These are phyloP conservation scores for Laguncularia racemosa DNA, from an alignment of 345 rosid species.

Conservation along the genomic window DNA sequence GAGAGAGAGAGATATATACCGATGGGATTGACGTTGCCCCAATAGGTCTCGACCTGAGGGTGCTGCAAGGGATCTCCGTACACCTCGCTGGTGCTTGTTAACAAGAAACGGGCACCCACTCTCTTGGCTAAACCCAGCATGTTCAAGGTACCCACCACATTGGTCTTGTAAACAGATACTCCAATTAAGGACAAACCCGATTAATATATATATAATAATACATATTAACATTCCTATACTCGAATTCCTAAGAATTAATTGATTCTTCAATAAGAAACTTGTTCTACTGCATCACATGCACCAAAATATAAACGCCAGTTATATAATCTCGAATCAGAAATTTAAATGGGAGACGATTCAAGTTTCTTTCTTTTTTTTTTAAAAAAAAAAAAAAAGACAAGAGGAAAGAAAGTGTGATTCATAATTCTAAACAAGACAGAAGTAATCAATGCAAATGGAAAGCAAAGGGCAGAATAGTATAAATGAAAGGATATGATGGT, in stretches of 20 bases:
- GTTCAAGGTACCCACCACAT: constrained; percentile 92
- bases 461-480: not conserved
- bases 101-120: constrained; percentile 82
- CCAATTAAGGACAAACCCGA: too few relatives aligned
- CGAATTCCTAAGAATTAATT: too few relatives aligned
- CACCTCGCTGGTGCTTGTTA: constrained; percentile 96
- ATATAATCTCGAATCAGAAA: too few relatives aligned
- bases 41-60: constrained; percentile 98
- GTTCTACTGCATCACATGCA: too few relatives aligned
- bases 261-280: too few relatives aligned
- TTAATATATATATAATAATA: too few relatives aligned
- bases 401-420: too few relatives aligned
- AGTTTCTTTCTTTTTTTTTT: too few relatives aligned
- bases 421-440: not conserved
- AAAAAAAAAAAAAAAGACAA: too few relatives aligned
- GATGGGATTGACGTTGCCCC: constrained; percentile 99
- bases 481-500: constrained; percentile 57
- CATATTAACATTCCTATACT: too few relatives aligned
- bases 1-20: constrained; percentile 26
- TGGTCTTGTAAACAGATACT: constrained; percentile 49
- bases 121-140: constrained; percentile 95
- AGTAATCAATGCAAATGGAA: not conserved
- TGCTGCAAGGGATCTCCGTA: constrained; percentile 99
- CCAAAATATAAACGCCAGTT: too few relatives aligned
- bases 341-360: too few relatives aligned